Evolutionary conservation across 208 protist species (phyloP), one percentile per base, ranked within the genome.

Genomic region (Jaenimonas drosophilae): DNA sequence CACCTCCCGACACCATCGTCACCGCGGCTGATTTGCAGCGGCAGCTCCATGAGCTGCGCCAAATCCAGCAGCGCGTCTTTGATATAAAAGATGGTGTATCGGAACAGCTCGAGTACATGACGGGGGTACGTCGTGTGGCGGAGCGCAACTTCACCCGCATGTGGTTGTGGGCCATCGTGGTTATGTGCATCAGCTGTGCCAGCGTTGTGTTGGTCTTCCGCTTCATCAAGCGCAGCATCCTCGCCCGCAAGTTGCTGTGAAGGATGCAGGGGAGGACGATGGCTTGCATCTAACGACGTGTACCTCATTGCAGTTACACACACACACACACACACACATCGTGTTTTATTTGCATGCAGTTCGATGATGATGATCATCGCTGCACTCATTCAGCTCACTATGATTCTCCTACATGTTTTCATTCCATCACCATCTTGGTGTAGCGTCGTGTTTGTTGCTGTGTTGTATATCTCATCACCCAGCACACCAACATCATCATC

Each of bases 81-180:
- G 29, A 33, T 12, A 42, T 77, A 30, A 42, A 61, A 38, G 4
- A n/a, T 29, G 23, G 14, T 28, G 52, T 46, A 1, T 52, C 51
- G 31, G 24, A 59, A 16, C 41, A 75, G 9, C 25, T 57, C 17
- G 28, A 41, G 25, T 59, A 66, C 28, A 45, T 57, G 17, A 12
- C 5, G 25, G 60, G 65, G 45, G 72, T 75, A 61, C 65, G 64
- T 11, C n/a, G 19, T 9, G 78, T 70, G 3, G 47, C 60, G 3
- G 65, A 83, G 50, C 63, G 50, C 30, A 83, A 64, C 20, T 76
- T 76, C 45, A 72, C 66, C 27, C 69, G 70, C 14, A 66, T 83
- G 12, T 83, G 74, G 67, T 11, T 62, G 12, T 57, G 47, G 44
- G 68, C 51, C 23, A 2, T 61, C 9, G 4, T 49, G 12, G 41